These are phyloP conservation scores for Penicillium samsonianum DNA, from an alignment of 495 filamentous ascomycete genomes.

Conservation along the genomic window DNA sequence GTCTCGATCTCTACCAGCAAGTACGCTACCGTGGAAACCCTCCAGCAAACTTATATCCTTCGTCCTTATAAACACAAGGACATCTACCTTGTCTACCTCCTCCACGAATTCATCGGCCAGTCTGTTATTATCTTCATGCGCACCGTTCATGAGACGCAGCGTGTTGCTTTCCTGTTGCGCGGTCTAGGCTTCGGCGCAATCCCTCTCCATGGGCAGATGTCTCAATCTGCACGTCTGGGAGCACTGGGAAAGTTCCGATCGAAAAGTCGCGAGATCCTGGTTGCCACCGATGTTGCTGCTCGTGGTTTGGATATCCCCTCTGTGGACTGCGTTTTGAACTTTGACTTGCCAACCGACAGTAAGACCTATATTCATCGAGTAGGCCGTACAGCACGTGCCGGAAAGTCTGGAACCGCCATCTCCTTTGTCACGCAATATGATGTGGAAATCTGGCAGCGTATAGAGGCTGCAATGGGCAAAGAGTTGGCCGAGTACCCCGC, in stretches of 20 bases:
- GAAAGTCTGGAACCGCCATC: conserved; percentile 80
- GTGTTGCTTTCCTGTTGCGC: conserved; percentile 78
- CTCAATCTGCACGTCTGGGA: conserved; percentile 78
- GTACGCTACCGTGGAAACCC: conserved; percentile 84
- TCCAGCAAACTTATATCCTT: conserved; percentile 81
- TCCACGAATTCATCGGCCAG: conserved; percentile 83
- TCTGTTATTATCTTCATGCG: conserved; percentile 85
- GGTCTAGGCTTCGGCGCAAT: conserved; percentile 81
- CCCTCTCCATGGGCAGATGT: conserved; percentile 87
- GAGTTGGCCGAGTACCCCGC: conserved; percentile 67
- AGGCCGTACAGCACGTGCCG: conserved; percentile 88
- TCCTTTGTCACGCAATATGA: conserved; percentile 90
- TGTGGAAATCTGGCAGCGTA: conserved; percentile 79
- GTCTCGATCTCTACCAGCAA: conserved; percentile 75
- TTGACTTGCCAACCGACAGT: conserved; percentile 76
- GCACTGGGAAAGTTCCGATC: conserved; percentile 85
- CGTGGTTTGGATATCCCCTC: conserved; percentile 92
- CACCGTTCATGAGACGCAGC: conserved; percentile 90
- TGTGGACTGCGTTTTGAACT: conserved; percentile 88
- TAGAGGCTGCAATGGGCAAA: conserved; percentile 78
- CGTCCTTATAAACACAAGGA: conserved; percentile 91
- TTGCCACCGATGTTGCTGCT: conserved; percentile 95
- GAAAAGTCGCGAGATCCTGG: conserved; percentile 74
- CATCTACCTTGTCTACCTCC: conserved; percentile 79
- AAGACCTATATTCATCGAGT: conserved; percentile 97